Percentiles rank a stretch among this genome's conserved stretches.
Evolutionary conservation across 257 asterid genomes (phyloP).

Genomic region (Solanum dulcamara): DNA sequence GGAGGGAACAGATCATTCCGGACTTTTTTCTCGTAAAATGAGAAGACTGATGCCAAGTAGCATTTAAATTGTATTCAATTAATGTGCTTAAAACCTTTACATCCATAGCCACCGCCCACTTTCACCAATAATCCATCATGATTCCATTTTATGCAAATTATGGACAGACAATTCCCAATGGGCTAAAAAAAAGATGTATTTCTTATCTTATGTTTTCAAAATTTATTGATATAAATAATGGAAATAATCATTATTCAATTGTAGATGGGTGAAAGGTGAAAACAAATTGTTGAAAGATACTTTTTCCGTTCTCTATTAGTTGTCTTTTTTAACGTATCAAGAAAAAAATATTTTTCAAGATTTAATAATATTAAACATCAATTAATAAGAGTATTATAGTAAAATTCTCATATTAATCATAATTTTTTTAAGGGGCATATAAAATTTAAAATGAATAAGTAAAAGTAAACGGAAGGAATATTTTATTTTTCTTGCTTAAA

Average conservation of each 20-base stretch:
- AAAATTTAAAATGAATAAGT: no score
- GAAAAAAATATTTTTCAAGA: no score
- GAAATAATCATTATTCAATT: background rate
- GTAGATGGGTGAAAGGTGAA: background rate
- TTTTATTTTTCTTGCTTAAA: background rate
- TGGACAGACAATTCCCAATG: background rate
- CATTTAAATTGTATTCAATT: background rate
- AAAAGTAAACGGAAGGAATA: background rate
- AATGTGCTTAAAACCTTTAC: background rate
- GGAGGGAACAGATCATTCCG: no score
- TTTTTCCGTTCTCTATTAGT: no score
- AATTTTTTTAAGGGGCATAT: no score
- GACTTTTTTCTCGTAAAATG: background rate
- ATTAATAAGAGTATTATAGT: no score
- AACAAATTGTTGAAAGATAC: background rate
- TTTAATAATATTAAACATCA: background rate
- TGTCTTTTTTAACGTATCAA: background rate
- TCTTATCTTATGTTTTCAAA: background rate
- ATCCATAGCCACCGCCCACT: background rate
- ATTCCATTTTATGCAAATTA: background rate
- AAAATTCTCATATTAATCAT: no score
- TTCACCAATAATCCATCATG: background rate
- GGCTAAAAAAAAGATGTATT: background rate
- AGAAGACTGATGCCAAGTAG: background rate
- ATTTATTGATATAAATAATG: background rate